Conservation (phyloP, 139 green algal genomes). For the Dunaliella sp. region DNA sequence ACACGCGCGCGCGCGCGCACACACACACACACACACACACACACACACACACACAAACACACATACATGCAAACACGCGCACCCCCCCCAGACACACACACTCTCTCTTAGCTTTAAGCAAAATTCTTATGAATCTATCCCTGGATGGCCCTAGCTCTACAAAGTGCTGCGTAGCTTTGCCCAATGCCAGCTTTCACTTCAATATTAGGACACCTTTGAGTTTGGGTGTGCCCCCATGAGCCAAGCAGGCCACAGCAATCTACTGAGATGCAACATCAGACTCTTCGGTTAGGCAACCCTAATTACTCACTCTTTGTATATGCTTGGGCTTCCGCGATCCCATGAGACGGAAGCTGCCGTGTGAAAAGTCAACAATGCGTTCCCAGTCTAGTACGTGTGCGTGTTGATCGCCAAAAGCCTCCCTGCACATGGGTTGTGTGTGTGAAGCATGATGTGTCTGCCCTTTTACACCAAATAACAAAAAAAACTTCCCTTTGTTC, state of each 20-base stretch:
- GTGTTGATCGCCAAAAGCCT: neutral
- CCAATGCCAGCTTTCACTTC: neutral
- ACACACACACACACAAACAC: neutral
- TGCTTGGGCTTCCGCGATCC: constrained; percentile 30
- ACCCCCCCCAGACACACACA: neutral
- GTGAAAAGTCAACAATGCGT: constrained; percentile 50
- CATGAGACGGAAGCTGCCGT: constrained; percentile 52
- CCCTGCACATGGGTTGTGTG: no score
- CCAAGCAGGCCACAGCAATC: neutral
- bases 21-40: neutral
- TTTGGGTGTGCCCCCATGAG: neutral
- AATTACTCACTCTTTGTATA: neutral
- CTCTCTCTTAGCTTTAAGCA: neutral
- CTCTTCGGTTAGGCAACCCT: neutral
- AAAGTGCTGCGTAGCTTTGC: neutral
- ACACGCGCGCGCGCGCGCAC: neutral
- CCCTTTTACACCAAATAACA: no score
- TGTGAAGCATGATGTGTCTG: no score
- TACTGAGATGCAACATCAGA: neutral
- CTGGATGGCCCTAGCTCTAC: no score
- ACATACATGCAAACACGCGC: no score
- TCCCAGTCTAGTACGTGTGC: constrained; percentile 45
- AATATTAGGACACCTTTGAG: neutral
- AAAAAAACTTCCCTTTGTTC: no score
- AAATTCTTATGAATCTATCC: neutral